phyloP scores from a whole-genome alignment of 768 basidiomycete species.

The Russula sp. region DNA sequence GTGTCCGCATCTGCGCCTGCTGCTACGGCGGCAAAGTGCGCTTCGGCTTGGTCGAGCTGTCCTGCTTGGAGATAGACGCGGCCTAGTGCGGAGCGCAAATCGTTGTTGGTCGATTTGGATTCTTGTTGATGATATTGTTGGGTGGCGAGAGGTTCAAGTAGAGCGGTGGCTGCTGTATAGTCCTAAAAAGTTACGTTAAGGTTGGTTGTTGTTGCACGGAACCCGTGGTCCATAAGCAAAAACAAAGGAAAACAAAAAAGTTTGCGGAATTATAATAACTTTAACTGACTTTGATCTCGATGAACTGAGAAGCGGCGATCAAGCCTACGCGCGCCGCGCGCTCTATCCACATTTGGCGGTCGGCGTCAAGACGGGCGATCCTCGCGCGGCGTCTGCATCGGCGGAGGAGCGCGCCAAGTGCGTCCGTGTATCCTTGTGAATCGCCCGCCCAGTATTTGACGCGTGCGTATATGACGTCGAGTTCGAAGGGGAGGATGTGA shows the following conservation, averaged over 20 bases:
- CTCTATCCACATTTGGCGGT: slow-evolving; percentile 71
- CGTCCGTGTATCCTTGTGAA: slow-evolving; percentile 75
- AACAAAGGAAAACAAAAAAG: too few relatives aligned
- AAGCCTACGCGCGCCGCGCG: slow-evolving; percentile 70
- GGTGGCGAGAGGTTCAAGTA: slow-evolving; percentile 65
- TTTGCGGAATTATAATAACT: too few relatives aligned
- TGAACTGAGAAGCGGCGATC: slow-evolving; percentile 76
- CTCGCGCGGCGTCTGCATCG: slow-evolving; percentile 51
- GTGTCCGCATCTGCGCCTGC: slow-evolving; percentile 41
- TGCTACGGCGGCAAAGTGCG: slow-evolving; percentile 55
- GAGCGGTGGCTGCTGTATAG: slow-evolving; percentile 58
- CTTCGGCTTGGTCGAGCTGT: slow-evolving; percentile 54
- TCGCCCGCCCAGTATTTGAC: slow-evolving; percentile 82
- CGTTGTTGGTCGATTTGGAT: slow-evolving; percentile 31
- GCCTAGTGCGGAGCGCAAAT: slow-evolving; percentile 65
- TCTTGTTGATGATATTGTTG: slow-evolving; percentile 22
- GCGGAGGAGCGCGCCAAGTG: slow-evolving; percentile 57
- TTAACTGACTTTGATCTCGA: slow-evolving; percentile 72
- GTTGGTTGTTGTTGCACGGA: too few relatives aligned
- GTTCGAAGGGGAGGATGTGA: slow-evolving; percentile 53
- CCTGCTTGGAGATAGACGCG: slow-evolving; percentile 76
- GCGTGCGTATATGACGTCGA: slow-evolving; percentile 67
- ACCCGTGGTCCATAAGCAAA: too few relatives aligned
- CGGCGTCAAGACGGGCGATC: slow-evolving; percentile 39
- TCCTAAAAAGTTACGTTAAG: slow-evolving; percentile 50